Percentiles rank a stretch among this genome's conserved stretches.
phyloP scores from a whole-genome alignment of 163 green algal species.

The Volvox carteri region DNA sequence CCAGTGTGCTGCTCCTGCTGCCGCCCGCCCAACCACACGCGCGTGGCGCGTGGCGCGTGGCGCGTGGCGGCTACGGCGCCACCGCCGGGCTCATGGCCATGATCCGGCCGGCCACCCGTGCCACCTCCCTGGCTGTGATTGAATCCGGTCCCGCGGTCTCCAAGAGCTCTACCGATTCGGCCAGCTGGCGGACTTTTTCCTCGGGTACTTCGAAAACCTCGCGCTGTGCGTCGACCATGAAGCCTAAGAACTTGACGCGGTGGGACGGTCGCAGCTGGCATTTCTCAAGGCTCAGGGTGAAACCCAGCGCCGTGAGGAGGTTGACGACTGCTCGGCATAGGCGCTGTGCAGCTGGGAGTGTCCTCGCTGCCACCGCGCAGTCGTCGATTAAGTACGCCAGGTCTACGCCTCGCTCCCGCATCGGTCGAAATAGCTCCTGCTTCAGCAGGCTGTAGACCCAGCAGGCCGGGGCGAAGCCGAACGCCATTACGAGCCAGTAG shows the following conservation, averaged over 20 bases:
- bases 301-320: slow-evolving; percentile 4
- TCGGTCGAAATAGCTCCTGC: not conserved
- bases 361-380: not conserved
- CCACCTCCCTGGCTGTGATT: not conserved
- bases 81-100: slow-evolving; percentile 9
- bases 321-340: not conserved
- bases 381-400: slow-evolving; percentile 24
- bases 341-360: not conserved
- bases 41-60: too few species aligned
- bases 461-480: not conserved
- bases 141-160: too few species aligned
- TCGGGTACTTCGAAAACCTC: not conserved
- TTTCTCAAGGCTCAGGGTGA: slow-evolving; percentile 27
- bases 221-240: not conserved
- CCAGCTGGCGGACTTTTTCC: slow-evolving; percentile 14
- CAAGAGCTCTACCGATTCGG: not conserved
- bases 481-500: slow-evolving; percentile 3
- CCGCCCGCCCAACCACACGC: not conserved
- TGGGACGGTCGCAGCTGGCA: not conserved
- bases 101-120: not conserved
- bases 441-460: slow-evolving; percentile 14
- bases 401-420: not conserved
- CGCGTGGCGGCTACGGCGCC: not conserved
- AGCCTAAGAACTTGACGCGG: slow-evolving; percentile 6
- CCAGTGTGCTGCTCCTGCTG: not conserved